These are phyloP conservation scores for Ploettnerulaceae sp. DNA, from an alignment of 2,329 filamentous ascomycete species.

Conservation along the genomic window DNA sequence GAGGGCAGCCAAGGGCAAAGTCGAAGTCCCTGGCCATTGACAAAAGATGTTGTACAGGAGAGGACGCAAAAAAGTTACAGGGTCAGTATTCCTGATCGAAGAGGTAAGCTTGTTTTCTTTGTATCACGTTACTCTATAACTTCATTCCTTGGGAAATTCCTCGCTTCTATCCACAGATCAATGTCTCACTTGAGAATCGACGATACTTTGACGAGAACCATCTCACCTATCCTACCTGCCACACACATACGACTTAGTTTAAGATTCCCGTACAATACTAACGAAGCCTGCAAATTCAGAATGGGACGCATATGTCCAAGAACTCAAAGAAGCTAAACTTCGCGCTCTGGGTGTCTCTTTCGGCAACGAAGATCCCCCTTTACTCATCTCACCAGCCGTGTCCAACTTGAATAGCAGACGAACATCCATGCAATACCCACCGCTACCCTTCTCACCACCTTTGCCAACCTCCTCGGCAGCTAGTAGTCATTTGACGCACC, in stretches of 20 bases:
- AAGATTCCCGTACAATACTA: conserved; percentile 9
- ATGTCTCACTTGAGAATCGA: not conserved
- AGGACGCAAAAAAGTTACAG: conserved; percentile 48
- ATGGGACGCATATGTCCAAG: conserved; percentile 76
- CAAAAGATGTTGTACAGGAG: conserved; percentile 53
- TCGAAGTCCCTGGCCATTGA: conserved; percentile 61
- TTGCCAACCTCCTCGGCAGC: conserved; percentile 73
- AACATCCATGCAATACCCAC: conserved; percentile 68
- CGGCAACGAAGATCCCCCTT: conserved; percentile 63
- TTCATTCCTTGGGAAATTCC: conserved; percentile 4
- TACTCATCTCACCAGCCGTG: conserved; percentile 62
- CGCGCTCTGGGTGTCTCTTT: conserved; percentile 83
- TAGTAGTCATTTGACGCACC: conserved; percentile 57
- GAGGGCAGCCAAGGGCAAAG: conserved; percentile 47
- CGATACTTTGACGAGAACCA: too few species aligned
- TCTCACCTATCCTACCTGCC: not conserved
- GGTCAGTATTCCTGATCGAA: conserved; percentile 57
- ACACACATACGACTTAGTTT: not conserved
- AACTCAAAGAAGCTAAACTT: conserved; percentile 85
- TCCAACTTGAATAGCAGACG: conserved; percentile 57
- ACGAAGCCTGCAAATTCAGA: conserved; percentile 29
- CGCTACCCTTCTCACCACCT: conserved; percentile 77
- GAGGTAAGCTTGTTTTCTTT: conserved; percentile 25
- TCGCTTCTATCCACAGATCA: not conserved
- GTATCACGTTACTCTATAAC: not conserved